phyloP scores from a whole-genome alignment of 2,329 filamentous ascomycete genomes.

The Pyrenochaeta sp. region DNA sequence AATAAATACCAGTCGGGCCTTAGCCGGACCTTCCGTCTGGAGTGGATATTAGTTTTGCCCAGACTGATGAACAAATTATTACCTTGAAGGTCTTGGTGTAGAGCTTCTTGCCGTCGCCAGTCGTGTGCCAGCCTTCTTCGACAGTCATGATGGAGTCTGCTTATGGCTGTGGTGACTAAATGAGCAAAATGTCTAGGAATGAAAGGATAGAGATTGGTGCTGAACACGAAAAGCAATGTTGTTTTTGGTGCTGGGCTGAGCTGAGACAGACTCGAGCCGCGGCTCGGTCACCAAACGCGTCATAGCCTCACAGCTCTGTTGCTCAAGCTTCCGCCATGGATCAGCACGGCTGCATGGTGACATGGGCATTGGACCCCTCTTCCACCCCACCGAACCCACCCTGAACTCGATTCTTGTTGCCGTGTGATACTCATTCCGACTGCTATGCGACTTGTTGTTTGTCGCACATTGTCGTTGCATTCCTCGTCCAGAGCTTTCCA shows the following conservation, averaged over 20 bases:
- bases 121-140: constrained; percentile 60
- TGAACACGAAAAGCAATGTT: constrained; percentile 1
- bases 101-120: constrained; percentile 61
- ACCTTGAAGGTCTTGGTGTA: constrained; percentile 71
- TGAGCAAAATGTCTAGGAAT: too few species aligned
- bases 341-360: constrained; percentile 10
- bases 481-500: constrained; percentile 15
- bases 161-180: too few species aligned
- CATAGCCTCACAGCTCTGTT: constrained; percentile 9
- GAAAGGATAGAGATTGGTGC: neutral
- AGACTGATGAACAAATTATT: neutral
- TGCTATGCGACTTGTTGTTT: constrained; percentile 22
- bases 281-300: constrained; percentile 11
- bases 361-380: constrained; percentile 20
- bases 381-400: constrained; percentile 25
- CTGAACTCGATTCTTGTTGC: constrained; percentile 24
- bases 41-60: constrained; percentile 14
- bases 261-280: constrained; percentile 16
- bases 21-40: constrained; percentile 63
- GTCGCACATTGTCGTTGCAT: constrained; percentile 21
- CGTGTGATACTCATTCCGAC: constrained; percentile 15
- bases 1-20: constrained; percentile 79
- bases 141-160: constrained; percentile 46
- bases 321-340: constrained; percentile 22
- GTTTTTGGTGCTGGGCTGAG: constrained; percentile 3